Evolutionary conservation across 441 rosid genomes (phyloP), one percentile per base, ranked within the genome.

Genomic region (Viola pubescens): DNA sequence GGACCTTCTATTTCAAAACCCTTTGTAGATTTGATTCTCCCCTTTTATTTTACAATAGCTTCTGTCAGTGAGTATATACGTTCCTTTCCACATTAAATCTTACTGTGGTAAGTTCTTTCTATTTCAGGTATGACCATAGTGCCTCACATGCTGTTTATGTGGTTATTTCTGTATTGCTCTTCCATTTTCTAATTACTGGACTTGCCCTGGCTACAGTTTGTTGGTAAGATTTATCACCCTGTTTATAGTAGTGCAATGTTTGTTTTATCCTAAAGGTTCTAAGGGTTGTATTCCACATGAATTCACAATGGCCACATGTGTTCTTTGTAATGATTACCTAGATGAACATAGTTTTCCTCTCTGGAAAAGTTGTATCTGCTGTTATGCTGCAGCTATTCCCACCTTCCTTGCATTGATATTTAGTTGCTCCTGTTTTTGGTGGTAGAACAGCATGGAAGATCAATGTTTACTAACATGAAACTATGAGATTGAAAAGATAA

Each of bases 71-170:
- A 26, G 34, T 26, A 26, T 26, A 26, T 26, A 26, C 34, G 34
- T 26, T 34, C 58, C 48, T 16, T 1, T 61, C 10, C 48, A 46
- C 39, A 65, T 50, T 6, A 57, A 40, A 40, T 56, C 54, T 72
- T 48, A 48, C 37, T 61, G 34, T 45, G 41, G 4, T 46, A 48
- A 48, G 43, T 59, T 68, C 41, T 60, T 48, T 59, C 67, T 62
- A 9, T 68, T 77, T 64, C 91, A 87, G 98, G 87, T 89, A 89
- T 76, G 98, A 87, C 76, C 87, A 89, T 56, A 87, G 97, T 65
- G 62, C 74, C 48, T 75, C 79, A 54, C 97, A 89, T 78, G 83
- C 96, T 52, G 71, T 77, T 58, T 75, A 81, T 70, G 91, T 87
- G 58, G 82, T 88, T 65, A 61, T 84, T 67, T 89, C 97, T 50